A percentile compares a stretch with the other conserved stretches of the same genome.
These are phyloP conservation scores for Clausena lansium DNA, from an alignment of 345 rosid genomes.

Conservation along the genomic window DNA sequence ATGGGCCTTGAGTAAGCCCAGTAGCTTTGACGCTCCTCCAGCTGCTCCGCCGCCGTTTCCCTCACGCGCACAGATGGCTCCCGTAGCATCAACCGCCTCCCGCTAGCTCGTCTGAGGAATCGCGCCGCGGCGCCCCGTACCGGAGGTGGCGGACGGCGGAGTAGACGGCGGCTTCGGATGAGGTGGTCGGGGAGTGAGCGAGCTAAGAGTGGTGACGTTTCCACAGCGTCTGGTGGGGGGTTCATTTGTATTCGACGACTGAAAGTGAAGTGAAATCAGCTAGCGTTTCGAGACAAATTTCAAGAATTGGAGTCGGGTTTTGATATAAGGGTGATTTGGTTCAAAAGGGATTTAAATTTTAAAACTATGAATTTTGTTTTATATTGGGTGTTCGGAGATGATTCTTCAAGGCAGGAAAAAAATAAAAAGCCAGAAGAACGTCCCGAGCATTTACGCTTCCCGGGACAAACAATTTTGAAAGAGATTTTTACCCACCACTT, in stretches of 20 bases:
- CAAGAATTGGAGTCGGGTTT: neutral
- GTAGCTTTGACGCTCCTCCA: conserved; percentile 71
- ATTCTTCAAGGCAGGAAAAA: neutral
- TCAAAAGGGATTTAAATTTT: conserved; percentile 10
- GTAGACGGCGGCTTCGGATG: conserved; percentile 53
- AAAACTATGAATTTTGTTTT: neutral
- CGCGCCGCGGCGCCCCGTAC: conserved; percentile 64
- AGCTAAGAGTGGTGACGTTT: conserved; percentile 49
- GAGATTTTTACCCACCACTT: neutral
- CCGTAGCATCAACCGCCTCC: conserved; percentile 76
- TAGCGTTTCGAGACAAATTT: conserved; percentile 7
- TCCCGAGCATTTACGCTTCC: neutral
- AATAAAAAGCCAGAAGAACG: neutral
- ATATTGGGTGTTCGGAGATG: neutral
- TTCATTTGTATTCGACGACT: conserved; percentile 25
- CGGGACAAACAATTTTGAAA: neutral
- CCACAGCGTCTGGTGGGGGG: conserved; percentile 32
- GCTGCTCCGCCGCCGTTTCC: conserved; percentile 88
- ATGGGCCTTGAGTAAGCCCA: conserved; percentile 85
- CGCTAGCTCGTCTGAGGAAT: conserved; percentile 72
- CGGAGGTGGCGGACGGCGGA: conserved; percentile 54
- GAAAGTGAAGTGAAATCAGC: neutral
- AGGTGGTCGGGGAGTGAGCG: conserved; percentile 43
- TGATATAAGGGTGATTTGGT: neutral
- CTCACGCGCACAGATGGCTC: conserved; percentile 79